These are phyloP conservation scores for Ashbya aceris DNA, from an alignment of 1,139 yeast species.

Conservation along the genomic window DNA sequence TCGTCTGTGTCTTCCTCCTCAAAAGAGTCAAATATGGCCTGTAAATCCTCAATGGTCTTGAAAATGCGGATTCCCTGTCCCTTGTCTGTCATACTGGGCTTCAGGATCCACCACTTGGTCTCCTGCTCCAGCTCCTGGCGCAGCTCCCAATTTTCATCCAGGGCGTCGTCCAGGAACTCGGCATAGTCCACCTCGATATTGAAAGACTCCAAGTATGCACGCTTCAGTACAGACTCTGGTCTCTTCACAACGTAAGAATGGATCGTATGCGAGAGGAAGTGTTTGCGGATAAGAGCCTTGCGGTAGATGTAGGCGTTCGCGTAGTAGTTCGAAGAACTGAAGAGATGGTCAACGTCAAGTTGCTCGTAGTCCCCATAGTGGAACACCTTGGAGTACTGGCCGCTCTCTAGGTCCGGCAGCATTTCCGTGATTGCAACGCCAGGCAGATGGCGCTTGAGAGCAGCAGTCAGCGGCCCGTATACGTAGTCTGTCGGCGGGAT, in stretches of 20 bases:
- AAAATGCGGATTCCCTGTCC: slow-evolving; percentile 92
- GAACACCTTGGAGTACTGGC: slow-evolving; percentile 34
- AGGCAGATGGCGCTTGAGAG: slow-evolving; percentile 33
- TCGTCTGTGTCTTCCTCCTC: slow-evolving; percentile 59
- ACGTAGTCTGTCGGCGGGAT: slow-evolving; percentile 42
- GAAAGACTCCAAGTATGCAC: slow-evolving; percentile 65
- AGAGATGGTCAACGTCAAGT: slow-evolving; percentile 53
- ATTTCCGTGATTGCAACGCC: slow-evolving; percentile 14
- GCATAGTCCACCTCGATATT: slow-evolving; percentile 91
- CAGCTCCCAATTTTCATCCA: slow-evolving; percentile 86
- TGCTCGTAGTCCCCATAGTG: slow-evolving; percentile 91
- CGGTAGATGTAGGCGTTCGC: slow-evolving; percentile 77
- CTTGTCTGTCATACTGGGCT: slow-evolving; percentile 95
- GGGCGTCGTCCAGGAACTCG: slow-evolving; percentile 84
- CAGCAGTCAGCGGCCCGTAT: slow-evolving; percentile 43
- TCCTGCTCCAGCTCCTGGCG: slow-evolving; percentile 62
- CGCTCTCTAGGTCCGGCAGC: slow-evolving; percentile 7
- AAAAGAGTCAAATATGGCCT: slow-evolving; percentile 72
- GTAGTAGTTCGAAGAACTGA: slow-evolving; percentile 41
- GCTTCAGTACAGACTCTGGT: slow-evolving; percentile 52
- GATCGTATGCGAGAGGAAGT: slow-evolving; percentile 73
- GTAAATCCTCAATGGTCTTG: slow-evolving; percentile 67
- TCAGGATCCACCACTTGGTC: slow-evolving; percentile 73
- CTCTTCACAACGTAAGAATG: slow-evolving; percentile 64
- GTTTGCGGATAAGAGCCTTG: slow-evolving; percentile 84